Evolutionary conservation across 2,329 filamentous ascomycete genomes (phyloP).

Genomic region (Ceratocystis colombiana): DNA sequence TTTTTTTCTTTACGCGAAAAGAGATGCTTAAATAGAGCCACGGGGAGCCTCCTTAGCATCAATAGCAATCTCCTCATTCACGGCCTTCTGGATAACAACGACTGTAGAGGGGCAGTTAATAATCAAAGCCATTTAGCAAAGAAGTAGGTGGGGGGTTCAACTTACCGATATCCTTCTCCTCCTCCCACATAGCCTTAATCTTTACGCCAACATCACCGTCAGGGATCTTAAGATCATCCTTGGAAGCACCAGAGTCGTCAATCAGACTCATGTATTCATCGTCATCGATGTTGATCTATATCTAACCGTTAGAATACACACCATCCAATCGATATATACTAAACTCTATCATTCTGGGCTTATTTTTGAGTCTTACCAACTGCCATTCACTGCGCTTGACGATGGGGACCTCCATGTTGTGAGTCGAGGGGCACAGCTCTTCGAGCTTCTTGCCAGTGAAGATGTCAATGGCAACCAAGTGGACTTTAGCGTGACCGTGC

Average conservation of each 20-base stretch:
- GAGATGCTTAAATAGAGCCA: constrained; percentile 22
- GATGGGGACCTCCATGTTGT: constrained; percentile 96
- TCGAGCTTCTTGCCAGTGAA: constrained; percentile 99
- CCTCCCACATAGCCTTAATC: constrained; percentile 71
- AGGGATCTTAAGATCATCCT: constrained; percentile 91
- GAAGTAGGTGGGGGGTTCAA: constrained; percentile 29
- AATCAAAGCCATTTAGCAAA: background rate
- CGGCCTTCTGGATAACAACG: constrained; percentile 73
- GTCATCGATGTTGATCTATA: constrained; percentile 79
- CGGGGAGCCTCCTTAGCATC: constrained; percentile 85
- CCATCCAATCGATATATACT: background rate
- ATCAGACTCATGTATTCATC: constrained; percentile 94
- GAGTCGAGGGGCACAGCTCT: constrained; percentile 96
- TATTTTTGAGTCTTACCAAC: constrained; percentile 56
- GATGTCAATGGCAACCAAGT: constrained; percentile 95
- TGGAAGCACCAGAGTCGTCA: constrained; percentile 72
- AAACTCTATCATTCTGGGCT: constrained; percentile 26
- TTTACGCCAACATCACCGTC: constrained; percentile 81
- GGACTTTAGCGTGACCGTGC: constrained; percentile 99
- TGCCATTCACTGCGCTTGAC: constrained; percentile 85
- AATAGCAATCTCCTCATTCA: constrained; percentile 88
- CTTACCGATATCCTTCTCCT: constrained; percentile 93
- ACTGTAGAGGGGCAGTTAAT: constrained; percentile 51
- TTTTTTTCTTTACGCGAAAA: constrained; percentile 25
- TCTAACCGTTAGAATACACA: background rate